These are phyloP conservation scores for Evansstolkia leycettana DNA, from an alignment of 495 filamentous ascomycete species.

Conservation along the genomic window DNA sequence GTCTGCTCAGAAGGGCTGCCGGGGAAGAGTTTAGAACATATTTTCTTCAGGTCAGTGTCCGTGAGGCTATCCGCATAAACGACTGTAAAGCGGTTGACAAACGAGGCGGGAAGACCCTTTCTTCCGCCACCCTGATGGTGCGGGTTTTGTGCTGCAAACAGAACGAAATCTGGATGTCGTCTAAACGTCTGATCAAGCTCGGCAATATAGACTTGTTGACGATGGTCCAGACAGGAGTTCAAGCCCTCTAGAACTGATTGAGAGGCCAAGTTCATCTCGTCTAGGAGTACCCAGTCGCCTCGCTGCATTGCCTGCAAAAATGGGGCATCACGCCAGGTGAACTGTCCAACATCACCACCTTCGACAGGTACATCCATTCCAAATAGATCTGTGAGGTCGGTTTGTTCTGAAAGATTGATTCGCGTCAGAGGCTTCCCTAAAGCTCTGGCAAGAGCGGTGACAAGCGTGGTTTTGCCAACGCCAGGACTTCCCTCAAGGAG, in stretches of 20 bases:
- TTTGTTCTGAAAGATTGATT: constrained; percentile 96
- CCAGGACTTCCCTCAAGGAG: constrained; percentile 92
- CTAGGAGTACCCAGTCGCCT: constrained; percentile 89
- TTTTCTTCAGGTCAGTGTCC: constrained; percentile 65
- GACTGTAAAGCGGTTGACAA: constrained; percentile 95
- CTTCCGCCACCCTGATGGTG: constrained; percentile 93
- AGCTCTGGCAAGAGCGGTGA: constrained; percentile 68
- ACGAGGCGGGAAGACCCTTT: constrained; percentile 90
- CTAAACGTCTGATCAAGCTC: constrained; percentile 90
- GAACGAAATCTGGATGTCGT: constrained; percentile 73
- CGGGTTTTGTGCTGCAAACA: constrained; percentile 96
- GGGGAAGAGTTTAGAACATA: constrained; percentile 68
- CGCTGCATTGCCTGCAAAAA: constrained; percentile 93
- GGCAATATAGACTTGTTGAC: constrained; percentile 89
- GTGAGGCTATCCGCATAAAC: constrained; percentile 89
- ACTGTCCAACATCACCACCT: constrained; percentile 73
- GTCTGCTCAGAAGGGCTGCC: constrained; percentile 41
- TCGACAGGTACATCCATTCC: constrained; percentile 94
- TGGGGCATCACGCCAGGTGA: constrained; percentile 89
- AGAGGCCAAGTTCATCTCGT: constrained; percentile 98
- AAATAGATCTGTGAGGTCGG: constrained; percentile 93
- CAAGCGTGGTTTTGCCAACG: constrained; percentile 91
- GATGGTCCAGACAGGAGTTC: constrained; percentile 94
- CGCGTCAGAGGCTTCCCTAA: constrained; percentile 72
- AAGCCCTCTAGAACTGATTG: constrained; percentile 95